A percentile compares a stretch with the other conserved stretches of the same genome.
phyloP scores from a whole-genome alignment of 2,329 filamentous ascomycete species.

The Monilinia fructicola region DNA sequence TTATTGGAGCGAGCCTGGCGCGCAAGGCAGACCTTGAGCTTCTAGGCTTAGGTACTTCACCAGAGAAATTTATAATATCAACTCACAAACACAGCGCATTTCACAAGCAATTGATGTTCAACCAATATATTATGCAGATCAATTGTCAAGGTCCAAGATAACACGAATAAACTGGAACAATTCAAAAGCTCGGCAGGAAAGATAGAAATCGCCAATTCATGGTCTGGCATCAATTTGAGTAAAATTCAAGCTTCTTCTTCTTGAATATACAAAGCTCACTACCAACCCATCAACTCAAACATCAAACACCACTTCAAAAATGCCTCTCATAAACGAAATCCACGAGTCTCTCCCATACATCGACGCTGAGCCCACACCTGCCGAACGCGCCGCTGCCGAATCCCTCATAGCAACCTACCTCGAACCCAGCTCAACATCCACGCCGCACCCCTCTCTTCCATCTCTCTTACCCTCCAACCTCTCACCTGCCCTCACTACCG shows the following conservation, averaged over 20 bases:
- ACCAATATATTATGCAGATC: background rate
- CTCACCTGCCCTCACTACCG: conserved; percentile 63
- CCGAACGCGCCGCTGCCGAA: conserved; percentile 64
- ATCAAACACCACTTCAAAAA: conserved; percentile 20
- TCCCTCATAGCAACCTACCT: conserved; percentile 69
- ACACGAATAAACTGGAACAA: background rate
- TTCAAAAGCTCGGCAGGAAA: background rate
- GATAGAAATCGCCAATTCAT: background rate
- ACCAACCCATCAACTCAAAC: conserved; percentile 11
- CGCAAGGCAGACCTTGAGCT: conserved; percentile 22
- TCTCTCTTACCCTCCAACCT: conserved; percentile 57
- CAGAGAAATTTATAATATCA: background rate
- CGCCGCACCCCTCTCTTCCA: conserved; percentile 54
- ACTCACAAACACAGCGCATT: conserved; percentile 4
- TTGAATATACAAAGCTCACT: conserved; percentile 12
- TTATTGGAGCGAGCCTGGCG: conserved; percentile 17
- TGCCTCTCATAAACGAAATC: conserved; percentile 36
- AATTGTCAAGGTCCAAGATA: background rate
- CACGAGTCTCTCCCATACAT: conserved; percentile 54
- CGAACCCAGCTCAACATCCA: conserved; percentile 29
- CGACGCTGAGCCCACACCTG: conserved; percentile 66
- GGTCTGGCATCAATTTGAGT: background rate
- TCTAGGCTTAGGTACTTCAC: background rate
- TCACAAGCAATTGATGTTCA: background rate
- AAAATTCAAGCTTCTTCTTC: background rate